A percentile compares a stretch with the other conserved stretches of the same genome.
Evolutionary conservation across 805 yeast species (phyloP).

Genomic region (Candida orba): DNA sequence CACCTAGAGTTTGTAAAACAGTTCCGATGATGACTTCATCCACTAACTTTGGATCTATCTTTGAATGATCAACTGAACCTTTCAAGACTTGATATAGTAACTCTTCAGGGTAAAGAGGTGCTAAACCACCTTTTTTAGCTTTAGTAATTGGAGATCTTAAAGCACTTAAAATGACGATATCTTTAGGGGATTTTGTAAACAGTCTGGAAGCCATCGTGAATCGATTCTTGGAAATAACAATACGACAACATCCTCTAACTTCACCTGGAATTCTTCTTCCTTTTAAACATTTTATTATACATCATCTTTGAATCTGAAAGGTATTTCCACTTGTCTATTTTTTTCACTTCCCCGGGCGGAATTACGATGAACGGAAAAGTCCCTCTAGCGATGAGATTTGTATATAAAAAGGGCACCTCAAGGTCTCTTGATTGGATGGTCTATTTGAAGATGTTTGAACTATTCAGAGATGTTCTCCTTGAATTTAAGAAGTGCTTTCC

Average conservation of each 20-base stretch:
- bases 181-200: constrained; percentile 25
- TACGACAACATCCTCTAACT: too few relatives aligned
- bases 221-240: too few relatives aligned
- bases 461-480: not conserved
- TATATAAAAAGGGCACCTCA: too few relatives aligned
- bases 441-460: not conserved
- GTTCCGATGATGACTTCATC: constrained; percentile 85
- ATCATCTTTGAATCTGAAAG: too few relatives aligned
- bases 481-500: not conserved
- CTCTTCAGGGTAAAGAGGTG: constrained; percentile 73
- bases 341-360: too few relatives aligned
- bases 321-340: too few relatives aligned
- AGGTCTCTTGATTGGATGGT: too few relatives aligned
- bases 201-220: not conserved
- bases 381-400: too few relatives aligned
- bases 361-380: too few relatives aligned
- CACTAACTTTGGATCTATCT: constrained; percentile 44
- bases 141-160: constrained; percentile 79
- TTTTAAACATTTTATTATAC: too few relatives aligned
- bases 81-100: constrained; percentile 55
- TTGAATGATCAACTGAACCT: constrained; percentile 47
- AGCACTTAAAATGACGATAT: constrained; percentile 81
- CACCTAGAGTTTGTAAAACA: constrained; percentile 83
- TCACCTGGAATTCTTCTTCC: too few relatives aligned
- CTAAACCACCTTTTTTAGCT: constrained; percentile 78